Evolutionary conservation across 148 eudicot genomes (phyloP).

Genomic region (Limonium bicolor): DNA sequence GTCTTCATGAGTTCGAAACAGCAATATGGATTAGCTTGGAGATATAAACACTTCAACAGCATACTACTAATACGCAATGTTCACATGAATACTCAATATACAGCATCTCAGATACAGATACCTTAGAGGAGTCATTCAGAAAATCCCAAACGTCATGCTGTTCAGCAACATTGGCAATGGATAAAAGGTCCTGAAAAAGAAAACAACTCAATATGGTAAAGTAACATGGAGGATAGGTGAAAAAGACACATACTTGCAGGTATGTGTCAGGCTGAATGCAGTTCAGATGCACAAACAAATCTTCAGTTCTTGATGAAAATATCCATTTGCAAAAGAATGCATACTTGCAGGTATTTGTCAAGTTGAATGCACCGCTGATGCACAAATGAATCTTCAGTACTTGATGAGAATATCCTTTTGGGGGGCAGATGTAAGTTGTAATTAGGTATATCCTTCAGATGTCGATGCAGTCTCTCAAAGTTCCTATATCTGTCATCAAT

Average conservation of each 20-base stretch:
- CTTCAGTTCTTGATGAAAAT: constrained; percentile 98
- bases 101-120: constrained; percentile 12
- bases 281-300: constrained; percentile 18
- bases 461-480: constrained; percentile 90
- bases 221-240: not conserved
- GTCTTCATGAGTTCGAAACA: constrained; percentile 34
- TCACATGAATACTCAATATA: not conserved
- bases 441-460: constrained; percentile 90
- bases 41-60: not conserved
- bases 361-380: constrained; percentile 98
- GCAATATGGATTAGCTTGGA: not conserved
- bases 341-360: constrained; percentile 87
- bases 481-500: constrained; percentile 62
- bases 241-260: not conserved
- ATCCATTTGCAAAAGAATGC: constrained; percentile 47
- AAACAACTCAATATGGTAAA: not conserved
- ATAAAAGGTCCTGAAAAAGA: constrained; percentile 68
- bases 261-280: not conserved
- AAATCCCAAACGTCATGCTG: constrained; percentile 99
- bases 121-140: constrained; percentile 85
- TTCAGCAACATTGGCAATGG: constrained; percentile 97
- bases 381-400: constrained; percentile 97
- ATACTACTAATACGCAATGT: too few species aligned
- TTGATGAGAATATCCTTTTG: constrained; percentile 95
- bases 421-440: constrained; percentile 93